These are phyloP conservation scores for Metschnikowia colocasiae DNA, from an alignment of 805 yeast genomes.

Conservation along the genomic window DNA sequence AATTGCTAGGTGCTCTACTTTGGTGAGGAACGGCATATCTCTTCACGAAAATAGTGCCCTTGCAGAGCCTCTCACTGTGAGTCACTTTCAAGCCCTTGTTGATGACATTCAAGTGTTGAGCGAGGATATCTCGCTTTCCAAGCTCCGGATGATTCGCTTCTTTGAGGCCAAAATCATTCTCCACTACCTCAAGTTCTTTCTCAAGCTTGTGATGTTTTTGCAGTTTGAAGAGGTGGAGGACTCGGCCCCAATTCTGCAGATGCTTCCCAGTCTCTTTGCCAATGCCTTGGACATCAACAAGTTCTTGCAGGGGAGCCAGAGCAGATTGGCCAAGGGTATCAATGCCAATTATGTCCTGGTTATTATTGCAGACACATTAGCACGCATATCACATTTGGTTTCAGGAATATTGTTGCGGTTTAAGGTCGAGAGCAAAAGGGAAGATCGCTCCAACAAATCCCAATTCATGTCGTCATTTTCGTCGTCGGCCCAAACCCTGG, in stretches of 20 bases:
- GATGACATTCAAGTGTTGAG: constrained; percentile 26
- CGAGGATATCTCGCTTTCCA: constrained; percentile 18
- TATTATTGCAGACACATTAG: constrained; percentile 28
- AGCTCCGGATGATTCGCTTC: constrained; percentile 10
- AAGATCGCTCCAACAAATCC: background rate
- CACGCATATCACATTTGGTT: constrained; percentile 29
- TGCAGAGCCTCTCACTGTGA: constrained; percentile 16
- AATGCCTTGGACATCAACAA: constrained; percentile 15
- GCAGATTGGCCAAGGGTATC: constrained; percentile 7
- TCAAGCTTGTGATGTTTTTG: constrained; percentile 29
- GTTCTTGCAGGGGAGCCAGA: constrained; percentile 11
- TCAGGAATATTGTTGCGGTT: constrained; percentile 33
- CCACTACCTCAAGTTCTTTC: constrained; percentile 27
- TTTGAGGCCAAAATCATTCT: constrained; percentile 19
- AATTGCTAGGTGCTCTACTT: constrained; percentile 24
- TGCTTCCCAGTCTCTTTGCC: constrained; percentile 19
- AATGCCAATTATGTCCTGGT: constrained; percentile 22
- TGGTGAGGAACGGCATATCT: constrained; percentile 13
- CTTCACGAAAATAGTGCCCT: constrained; percentile 1
- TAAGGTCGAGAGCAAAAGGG: constrained; percentile 9
- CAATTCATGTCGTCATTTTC: constrained; percentile 6
- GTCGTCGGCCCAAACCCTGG: background rate
- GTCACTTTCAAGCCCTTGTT: constrained; percentile 22
- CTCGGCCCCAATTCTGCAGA: constrained; percentile 9
- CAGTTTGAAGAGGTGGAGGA: constrained; percentile 34